A percentile compares a stretch with the other conserved stretches of the same genome.
phyloP scores from a whole-genome alignment of 192 early-diverging fungal genomes.

The Glomus cerebriforme region DNA sequence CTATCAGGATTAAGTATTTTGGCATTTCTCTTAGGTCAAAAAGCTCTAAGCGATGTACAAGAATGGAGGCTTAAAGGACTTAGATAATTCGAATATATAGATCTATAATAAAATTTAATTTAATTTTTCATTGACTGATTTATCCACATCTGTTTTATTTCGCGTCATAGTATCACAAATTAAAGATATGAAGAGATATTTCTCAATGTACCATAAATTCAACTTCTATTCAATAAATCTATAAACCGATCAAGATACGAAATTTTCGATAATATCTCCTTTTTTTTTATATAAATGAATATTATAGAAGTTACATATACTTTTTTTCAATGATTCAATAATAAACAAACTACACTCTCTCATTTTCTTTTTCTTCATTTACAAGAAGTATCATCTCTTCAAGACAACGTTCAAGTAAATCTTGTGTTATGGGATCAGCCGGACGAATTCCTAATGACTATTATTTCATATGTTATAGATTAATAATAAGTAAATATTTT shows the following conservation, averaged over 20 bases:
- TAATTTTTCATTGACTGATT: background rate
- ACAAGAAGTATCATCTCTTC: slow-evolving; percentile 4
- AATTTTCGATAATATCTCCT: too few relatives aligned
- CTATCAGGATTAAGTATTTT: slow-evolving; percentile 35
- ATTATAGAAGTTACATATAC: background rate
- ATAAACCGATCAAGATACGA: too few relatives aligned
- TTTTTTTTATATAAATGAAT: background rate
- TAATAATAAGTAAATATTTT: background rate
- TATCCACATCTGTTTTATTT: too few relatives aligned
- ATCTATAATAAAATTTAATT: background rate
- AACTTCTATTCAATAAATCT: background rate
- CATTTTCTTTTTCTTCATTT: background rate
- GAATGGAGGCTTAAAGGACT: slow-evolving; percentile 26
- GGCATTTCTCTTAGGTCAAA: slow-evolving; percentile 44
- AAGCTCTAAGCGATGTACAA: slow-evolving; percentile 42
- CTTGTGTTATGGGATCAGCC: slow-evolving; percentile 6
- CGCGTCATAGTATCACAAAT: too few relatives aligned
- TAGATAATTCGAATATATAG: background rate
- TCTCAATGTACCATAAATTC: background rate
- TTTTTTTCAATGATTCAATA: background rate
- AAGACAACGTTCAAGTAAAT: background rate
- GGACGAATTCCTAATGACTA: slow-evolving; percentile 10
- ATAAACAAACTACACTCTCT: background rate
- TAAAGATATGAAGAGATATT: too few relatives aligned
- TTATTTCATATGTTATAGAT: background rate